Conservation (phyloP, 495 filamentous ascomycete genomes). For the Cenococcum geophilum region DNA sequence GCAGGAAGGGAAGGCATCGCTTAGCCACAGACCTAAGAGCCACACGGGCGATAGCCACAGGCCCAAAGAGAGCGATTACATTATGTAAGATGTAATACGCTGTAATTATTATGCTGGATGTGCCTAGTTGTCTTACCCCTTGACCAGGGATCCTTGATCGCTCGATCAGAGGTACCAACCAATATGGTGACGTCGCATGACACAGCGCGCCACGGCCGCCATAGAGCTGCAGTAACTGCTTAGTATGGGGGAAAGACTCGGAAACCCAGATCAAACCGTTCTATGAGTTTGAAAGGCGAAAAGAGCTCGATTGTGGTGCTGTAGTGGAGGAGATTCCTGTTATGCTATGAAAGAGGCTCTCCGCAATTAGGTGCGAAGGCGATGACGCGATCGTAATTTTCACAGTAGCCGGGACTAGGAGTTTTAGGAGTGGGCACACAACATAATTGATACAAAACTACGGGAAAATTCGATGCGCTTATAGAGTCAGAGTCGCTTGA, state of each 20-base stretch:
- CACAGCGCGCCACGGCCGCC: constrained; percentile 7
- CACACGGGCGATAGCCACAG: neutral
- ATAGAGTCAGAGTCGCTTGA: constrained; percentile 5
- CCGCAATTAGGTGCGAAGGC: constrained; percentile 27
- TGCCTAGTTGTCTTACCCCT: constrained; percentile 7
- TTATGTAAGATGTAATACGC: constrained; percentile 10
- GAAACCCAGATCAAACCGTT: constrained; percentile 29
- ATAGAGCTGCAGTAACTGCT: constrained; percentile 32
- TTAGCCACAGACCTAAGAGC: neutral
- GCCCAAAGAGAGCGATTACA: neutral
- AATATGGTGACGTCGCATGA: constrained; percentile 10
- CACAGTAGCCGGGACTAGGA: constrained; percentile 19
- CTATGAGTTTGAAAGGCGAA: constrained; percentile 30
- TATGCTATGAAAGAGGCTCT: constrained; percentile 29
- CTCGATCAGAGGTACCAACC: constrained; percentile 14
- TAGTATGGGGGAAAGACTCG: constrained; percentile 25
- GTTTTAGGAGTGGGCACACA: constrained; percentile 29
- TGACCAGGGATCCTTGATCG: constrained; percentile 18
- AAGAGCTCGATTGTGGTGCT: constrained; percentile 32
- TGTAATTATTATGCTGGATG: constrained; percentile 9
- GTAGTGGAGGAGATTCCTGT: constrained; percentile 19
- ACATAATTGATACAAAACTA: constrained; percentile 8
- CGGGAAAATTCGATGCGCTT: constrained; percentile 6
- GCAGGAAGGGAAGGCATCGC: neutral
- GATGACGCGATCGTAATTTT: constrained; percentile 33